Conservation (phyloP, 176 grass and related monocot species). For the Musa acuminata region DNA sequence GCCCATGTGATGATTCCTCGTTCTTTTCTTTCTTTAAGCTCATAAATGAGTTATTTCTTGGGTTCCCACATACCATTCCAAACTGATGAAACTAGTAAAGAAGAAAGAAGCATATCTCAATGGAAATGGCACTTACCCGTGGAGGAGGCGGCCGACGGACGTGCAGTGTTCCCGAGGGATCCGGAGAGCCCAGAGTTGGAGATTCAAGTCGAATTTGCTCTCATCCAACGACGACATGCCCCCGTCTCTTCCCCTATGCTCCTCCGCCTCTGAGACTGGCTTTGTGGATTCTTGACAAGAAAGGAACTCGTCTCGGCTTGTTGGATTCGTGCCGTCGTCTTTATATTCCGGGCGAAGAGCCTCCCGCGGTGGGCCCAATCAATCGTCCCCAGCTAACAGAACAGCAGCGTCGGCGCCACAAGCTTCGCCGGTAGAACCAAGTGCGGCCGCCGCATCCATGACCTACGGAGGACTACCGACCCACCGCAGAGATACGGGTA, state of each 20-base stretch:
- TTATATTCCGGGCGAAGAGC: background rate
- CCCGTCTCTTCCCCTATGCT: background rate
- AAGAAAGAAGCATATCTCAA: background rate
- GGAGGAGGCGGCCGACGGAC: conserved; percentile 52
- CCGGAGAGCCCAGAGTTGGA: conserved; percentile 61
- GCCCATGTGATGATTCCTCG: too few species aligned
- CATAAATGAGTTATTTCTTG: too few species aligned
- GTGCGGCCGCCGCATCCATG: background rate
- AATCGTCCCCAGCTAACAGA: background rate
- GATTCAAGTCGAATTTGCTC: conserved; percentile 64
- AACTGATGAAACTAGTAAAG: background rate
- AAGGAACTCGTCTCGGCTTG: background rate
- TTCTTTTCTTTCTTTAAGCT: too few species aligned
- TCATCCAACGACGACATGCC: conserved; percentile 26
- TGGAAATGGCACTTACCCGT: conserved; percentile 32
- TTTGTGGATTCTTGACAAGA: background rate
- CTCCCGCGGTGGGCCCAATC: background rate
- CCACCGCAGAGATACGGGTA: too few species aligned
- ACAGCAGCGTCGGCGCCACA: background rate
- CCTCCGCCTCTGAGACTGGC: background rate
- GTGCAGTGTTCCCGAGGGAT: conserved; percentile 62
- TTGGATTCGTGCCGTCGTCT: too few species aligned
- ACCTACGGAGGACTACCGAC: background rate
- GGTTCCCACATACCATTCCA: background rate
- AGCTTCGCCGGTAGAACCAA: background rate